These are phyloP conservation scores for Mycena rosella DNA, from an alignment of 768 basidiomycete genomes.

Conservation along the genomic window DNA sequence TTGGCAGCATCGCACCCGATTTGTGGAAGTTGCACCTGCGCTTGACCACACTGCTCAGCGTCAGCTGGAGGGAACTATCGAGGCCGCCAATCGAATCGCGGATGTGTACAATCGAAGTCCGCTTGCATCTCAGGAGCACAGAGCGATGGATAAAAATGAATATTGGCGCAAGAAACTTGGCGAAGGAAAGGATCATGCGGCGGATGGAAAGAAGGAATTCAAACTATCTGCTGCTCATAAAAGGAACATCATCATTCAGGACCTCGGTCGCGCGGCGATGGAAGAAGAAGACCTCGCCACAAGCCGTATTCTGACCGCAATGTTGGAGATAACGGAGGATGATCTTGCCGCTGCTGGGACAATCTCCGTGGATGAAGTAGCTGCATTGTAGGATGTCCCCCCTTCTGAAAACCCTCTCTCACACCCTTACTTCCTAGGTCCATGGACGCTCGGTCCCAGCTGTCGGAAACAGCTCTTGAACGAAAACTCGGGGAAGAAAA, in stretches of 20 bases:
- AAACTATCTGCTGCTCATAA: conserved; percentile 17
- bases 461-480: no score
- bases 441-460: no score
- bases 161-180: conserved; percentile 29
- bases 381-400: no score
- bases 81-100: neutral
- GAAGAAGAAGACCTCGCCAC: neutral
- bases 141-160: conserved; percentile 11
- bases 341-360: no score
- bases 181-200: conserved; percentile 20
- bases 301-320: no score
- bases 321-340: no score
- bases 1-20: conserved; percentile 24
- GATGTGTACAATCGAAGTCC: conserved; percentile 20
- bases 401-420: no score
- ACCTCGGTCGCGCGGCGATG: conserved; percentile 21
- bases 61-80: conserved; percentile 16
- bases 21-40: conserved; percentile 19
- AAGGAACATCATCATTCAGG: conserved; percentile 10
- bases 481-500: no score
- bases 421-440: no score
- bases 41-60: conserved; percentile 12
- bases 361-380: no score
- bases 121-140: neutral
- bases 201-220: conserved; percentile 31